Evolutionary conservation across 805 yeast genomes (phyloP).

Genomic region (Zygoascus biomembranicola): DNA sequence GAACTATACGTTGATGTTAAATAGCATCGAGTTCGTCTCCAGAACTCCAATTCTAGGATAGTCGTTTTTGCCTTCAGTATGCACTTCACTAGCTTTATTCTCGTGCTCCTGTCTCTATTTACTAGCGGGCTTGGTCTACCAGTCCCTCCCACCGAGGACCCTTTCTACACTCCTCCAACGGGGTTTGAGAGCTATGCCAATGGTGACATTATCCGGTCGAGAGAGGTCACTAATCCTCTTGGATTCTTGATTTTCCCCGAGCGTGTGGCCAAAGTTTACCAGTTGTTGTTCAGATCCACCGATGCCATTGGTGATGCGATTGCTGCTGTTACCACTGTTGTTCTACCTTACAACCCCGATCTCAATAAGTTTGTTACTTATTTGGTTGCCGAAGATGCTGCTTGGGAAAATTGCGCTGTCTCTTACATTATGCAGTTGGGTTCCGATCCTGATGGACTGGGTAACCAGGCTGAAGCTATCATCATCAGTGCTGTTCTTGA

Average conservation of each 20-base stretch:
- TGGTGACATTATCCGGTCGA: background rate
- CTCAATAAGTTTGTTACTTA: slow-evolving; percentile 17
- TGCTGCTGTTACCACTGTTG: slow-evolving; percentile 22
- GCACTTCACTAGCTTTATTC: no score
- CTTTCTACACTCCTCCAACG: slow-evolving; percentile 15
- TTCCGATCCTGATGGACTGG: slow-evolving; percentile 2
- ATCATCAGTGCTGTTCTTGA: background rate
- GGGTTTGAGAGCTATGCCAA: slow-evolving; percentile 8
- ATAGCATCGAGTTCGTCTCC: no score
- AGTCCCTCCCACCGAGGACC: slow-evolving; percentile 13
- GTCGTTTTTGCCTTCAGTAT: no score
- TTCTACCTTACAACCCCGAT: slow-evolving; percentile 10
- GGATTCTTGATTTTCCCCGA: background rate
- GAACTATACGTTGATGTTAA: no score
- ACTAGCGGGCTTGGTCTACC: background rate
- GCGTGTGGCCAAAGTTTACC: slow-evolving; percentile 16
- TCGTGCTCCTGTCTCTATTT: no score
- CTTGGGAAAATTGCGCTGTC: slow-evolving; percentile 22
- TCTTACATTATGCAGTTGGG: slow-evolving; percentile 17
- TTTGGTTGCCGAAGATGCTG: slow-evolving; percentile 23
- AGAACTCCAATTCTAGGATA: no score
- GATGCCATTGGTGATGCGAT: slow-evolving; percentile 21
- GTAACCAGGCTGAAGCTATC: background rate
- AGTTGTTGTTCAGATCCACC: slow-evolving; percentile 20
- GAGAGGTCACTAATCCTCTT: slow-evolving; percentile 2